Evolutionary conservation across 83 land plant species (phyloP), one percentile per base, ranked within the genome.

Genomic region (Larix sibirica): DNA sequence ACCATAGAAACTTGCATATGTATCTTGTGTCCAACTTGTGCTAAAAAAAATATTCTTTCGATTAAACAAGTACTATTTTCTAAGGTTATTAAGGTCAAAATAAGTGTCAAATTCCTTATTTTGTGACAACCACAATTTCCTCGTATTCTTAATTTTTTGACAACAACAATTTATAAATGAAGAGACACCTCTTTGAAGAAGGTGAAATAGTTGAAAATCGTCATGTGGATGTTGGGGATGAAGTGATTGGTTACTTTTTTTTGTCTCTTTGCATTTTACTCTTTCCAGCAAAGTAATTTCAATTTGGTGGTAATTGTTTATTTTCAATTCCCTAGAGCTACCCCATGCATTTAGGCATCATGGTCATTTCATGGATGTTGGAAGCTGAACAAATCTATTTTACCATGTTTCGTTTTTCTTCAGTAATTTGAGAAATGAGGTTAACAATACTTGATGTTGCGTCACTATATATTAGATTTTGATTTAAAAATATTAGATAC

Each of bases 151-250:
- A 33, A 33, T 33, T 33, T 33, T 33, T 0, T 33, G 36, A 33
- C 36, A 33, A 33, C 36, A 1, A 33, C 36, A 33, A 33, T 33
- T 33, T 33, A 1, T 2, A 33, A 33, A 33, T 33, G 36, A 33
- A 33, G 36, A 1, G 36, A 33, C 36, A 33, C 36, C 36, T 33
- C 36, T 33, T 2, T 33, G 36, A 33, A 33, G 3, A 33, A 33
- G 3, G 36, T 33, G 36, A 33, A 33, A 33, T 33, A 33, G 36
- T 33, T 21, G 77, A 13, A 8, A 83, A 76, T 31, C 87, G 88
- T 73, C 92, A 91, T 58, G 88, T 65, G 44, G 95, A 94, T 20
- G 86, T 85, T 24, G 88, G 66, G 66, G 96, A 88, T 81, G 93
- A 91, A 81, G 92, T 90, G 83, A 94, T 94, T 91, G 67, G 7